Percentiles rank a stretch among this genome's conserved stretches.
Conservation (phyloP, 208 protist species). For the Leishmania lainsoni region DNA sequence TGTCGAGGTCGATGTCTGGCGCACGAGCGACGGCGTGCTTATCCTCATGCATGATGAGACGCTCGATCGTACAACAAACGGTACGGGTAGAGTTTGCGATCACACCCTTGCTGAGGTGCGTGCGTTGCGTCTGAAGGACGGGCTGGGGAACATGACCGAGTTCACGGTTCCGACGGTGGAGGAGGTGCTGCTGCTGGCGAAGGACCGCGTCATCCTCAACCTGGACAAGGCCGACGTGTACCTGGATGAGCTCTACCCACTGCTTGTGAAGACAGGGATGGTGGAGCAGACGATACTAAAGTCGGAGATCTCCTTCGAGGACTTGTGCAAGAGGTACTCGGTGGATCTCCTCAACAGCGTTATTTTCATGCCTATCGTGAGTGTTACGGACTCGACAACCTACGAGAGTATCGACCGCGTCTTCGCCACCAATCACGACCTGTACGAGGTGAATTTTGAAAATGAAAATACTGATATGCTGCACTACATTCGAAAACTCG, state of each 20-base stretch:
- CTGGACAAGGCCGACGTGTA: conserved; percentile 77
- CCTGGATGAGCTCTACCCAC: conserved; percentile 48
- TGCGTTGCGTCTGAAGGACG: conserved; percentile 59
- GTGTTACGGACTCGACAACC: conserved; percentile 45
- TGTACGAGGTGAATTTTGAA: conserved; percentile 71
- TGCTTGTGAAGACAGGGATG: conserved; percentile 48
- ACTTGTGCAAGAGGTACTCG: conserved; percentile 45
- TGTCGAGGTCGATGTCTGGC: conserved; percentile 68
- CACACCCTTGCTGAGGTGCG: conserved; percentile 58
- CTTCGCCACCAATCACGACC: conserved; percentile 39
- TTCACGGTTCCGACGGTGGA: conserved; percentile 63
- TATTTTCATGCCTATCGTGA: conserved; percentile 72
- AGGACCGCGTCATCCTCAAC: conserved; percentile 47
- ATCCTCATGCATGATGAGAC: conserved; percentile 77
- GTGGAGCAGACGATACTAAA: conserved; percentile 62
- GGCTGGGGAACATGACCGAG: conserved; percentile 74
- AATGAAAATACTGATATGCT: conserved; percentile 37
- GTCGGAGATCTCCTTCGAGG: conserved; percentile 47
- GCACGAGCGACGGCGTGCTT: conserved; percentile 58
- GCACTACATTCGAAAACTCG: conserved; percentile 42
- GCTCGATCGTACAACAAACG: conserved; percentile 56
- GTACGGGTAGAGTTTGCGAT: conserved; percentile 45
- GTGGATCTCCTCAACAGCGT: conserved; percentile 43
- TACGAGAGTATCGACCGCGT: conserved; percentile 32
- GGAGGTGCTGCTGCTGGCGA: conserved; percentile 46